These are phyloP conservation scores for Candida ficus DNA, from an alignment of 805 yeast genomes.

Conservation along the genomic window DNA sequence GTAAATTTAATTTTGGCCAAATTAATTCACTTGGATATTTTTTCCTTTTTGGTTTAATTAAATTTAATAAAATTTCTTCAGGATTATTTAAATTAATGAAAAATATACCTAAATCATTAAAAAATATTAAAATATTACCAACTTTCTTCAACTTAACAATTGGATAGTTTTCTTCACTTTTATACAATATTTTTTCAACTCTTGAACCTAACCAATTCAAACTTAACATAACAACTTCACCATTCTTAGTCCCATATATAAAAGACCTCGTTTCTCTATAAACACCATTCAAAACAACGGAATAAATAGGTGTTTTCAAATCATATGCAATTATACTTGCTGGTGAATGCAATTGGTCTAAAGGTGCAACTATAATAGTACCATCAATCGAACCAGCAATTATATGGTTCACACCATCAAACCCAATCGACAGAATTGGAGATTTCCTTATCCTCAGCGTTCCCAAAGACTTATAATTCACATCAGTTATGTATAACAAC, in stretches of 20 bases:
- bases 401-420: conserved; percentile 65
- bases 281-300: conserved; percentile 73
- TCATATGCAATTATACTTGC: conserved; percentile 53
- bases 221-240: conserved; percentile 68
- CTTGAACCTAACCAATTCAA: conserved; percentile 87
- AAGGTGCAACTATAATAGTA: conserved; percentile 75
- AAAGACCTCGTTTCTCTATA: conserved; percentile 61
- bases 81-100: conserved; percentile 51
- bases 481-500: conserved; percentile 57
- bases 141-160: conserved; percentile 61
- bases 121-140: conserved; percentile 71
- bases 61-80: conserved; percentile 41
- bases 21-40: conserved; percentile 65
- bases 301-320: conserved; percentile 82
- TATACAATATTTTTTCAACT: conserved; percentile 53
- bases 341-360: conserved; percentile 25
- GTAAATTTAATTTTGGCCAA: conserved; percentile 71
- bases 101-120: conserved; percentile 76
- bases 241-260: conserved; percentile 86
- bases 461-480: conserved; percentile 56
- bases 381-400: conserved; percentile 96
- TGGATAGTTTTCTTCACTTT: conserved; percentile 54
- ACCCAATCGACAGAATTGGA: conserved; percentile 65
- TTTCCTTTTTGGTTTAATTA: conserved; percentile 49
- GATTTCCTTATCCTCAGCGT: conserved; percentile 84